Evolutionary conservation across 116 monocot genomes (phyloP), one percentile per base, ranked within the genome.

Genomic region (Zostera marina): DNA sequence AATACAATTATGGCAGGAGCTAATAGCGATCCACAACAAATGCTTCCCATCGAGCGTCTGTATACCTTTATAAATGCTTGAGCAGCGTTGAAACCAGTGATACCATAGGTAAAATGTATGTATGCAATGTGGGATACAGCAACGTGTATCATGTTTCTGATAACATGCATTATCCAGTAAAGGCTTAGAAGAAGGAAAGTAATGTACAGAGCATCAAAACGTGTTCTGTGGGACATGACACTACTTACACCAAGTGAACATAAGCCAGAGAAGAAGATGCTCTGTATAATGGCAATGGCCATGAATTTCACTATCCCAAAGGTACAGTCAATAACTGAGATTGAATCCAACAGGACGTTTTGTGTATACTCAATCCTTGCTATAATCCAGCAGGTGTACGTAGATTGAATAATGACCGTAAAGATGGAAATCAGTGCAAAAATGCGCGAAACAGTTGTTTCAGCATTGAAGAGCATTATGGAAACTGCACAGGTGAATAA

Each of bases 361-460:
- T 51, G 17, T 19, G 79, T 74, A 23, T 81, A 54, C n/a, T 41
- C 32, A 7, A 81, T 52, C 6, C 85, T 72, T 0, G 68, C 63
- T 0, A 49, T 48, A 52, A 71, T 63, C 85, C 85, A 91, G 63
- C 91, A 91, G 11, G 63, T 57, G 46, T 91, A 91, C 38, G 85
- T 69, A 8, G 74, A 59, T 62, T 59, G 56, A 2, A 53, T 23
- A 10, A 80, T 8, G 8, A 70, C 59, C 1, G 70, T 3, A 5
- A 56, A 17, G 47, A 85, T 40, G 17, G 60, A 23, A 25, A 68
- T 8, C 7, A 49, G 42, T 5, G 66, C 76, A 13, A 74, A 38
- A 0, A 64, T 75, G 16, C 82, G 72, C 47, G 64, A 62, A 24
- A 21, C 15, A 15, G 42, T 68, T 15, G 54, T 61, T 45, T 70